These are phyloP conservation scores for Phoenix roebelenii DNA, from an alignment of 176 grass and related monocot species.

Conservation along the genomic window DNA sequence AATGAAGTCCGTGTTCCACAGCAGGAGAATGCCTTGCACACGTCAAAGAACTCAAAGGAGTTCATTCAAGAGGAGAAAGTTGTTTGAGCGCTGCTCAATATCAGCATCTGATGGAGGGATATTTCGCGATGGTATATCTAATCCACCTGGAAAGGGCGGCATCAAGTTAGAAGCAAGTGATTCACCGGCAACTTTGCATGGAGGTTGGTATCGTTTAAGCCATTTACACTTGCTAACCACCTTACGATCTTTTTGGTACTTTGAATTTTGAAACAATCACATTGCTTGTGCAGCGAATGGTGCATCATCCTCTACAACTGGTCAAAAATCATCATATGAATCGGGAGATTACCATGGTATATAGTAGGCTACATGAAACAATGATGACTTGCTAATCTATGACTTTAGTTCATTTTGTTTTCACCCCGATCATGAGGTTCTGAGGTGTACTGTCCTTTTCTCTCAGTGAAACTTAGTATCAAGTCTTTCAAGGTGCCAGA, in stretches of 20 bases:
- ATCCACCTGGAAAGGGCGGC: constrained; percentile 24
- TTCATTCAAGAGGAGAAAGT: constrained; percentile 84
- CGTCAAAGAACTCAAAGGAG: constrained; percentile 76
- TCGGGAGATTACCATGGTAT: constrained; percentile 47
- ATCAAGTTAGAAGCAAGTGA: constrained; percentile 28
- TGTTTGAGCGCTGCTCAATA: constrained; percentile 40
- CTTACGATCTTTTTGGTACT: constrained; percentile 13
- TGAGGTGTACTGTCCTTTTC: constrained; percentile 2
- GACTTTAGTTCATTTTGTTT: background rate
- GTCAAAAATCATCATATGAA: constrained; percentile 33
- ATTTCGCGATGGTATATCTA: constrained; percentile 31
- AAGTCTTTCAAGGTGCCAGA: constrained; percentile 97
- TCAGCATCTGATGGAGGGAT: constrained; percentile 2
- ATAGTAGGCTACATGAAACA: background rate
- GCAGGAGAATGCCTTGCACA: constrained; percentile 73
- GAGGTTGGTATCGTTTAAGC: constrained; percentile 30
- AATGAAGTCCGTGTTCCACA: constrained; percentile 44
- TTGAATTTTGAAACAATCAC: background rate
- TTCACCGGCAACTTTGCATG: constrained; percentile 16
- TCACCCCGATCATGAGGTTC: background rate
- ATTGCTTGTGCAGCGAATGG: constrained; percentile 45
- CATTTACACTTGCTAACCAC: background rate
- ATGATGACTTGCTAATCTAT: background rate
- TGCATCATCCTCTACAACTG: constrained; percentile 32
- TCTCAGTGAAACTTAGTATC: constrained; percentile 74